phyloP scores from a whole-genome alignment of 2,329 filamentous ascomycete genomes.

The Curvularia lunata region DNA sequence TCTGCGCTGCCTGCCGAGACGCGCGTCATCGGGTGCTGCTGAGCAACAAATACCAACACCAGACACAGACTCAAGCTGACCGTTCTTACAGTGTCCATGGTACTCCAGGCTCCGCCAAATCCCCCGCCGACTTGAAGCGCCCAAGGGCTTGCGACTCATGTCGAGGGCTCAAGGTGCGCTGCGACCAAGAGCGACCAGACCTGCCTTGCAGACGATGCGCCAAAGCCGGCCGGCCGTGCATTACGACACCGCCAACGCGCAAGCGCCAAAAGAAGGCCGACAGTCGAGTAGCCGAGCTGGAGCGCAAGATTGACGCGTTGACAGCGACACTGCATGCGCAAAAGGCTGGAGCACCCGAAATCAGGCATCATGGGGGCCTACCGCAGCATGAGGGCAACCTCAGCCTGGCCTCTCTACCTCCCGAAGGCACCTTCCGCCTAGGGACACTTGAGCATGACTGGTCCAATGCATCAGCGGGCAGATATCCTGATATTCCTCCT shows the following conservation, averaged over 20 bases:
- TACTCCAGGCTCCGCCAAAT: slow-evolving; percentile 42
- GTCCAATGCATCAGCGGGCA: slow-evolving; percentile 24
- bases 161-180: slow-evolving; percentile 68
- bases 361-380: slow-evolving; percentile 31
- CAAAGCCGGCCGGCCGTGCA: slow-evolving; percentile 77
- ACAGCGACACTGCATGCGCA: slow-evolving; percentile 77
- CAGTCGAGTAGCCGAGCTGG: slow-evolving; percentile 84
- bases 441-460: slow-evolving; percentile 42
- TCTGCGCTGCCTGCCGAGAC: not conserved
- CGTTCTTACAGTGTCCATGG: slow-evolving; percentile 26
- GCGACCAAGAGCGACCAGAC: slow-evolving; percentile 74
- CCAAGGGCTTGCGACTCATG: slow-evolving; percentile 57
- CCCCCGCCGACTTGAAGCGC: slow-evolving; percentile 52
- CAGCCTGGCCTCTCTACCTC: slow-evolving; percentile 18
- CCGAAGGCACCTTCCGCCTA: slow-evolving; percentile 35
- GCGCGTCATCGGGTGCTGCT: slow-evolving; percentile 8
- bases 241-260: slow-evolving; percentile 69
- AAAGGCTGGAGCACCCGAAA: slow-evolving; percentile 33
- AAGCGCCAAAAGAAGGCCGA: slow-evolving; percentile 94
- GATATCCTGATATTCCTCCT: slow-evolving; percentile 38
- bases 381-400: slow-evolving; percentile 28
- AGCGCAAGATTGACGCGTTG: slow-evolving; percentile 89
- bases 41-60: not conserved
- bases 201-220: slow-evolving; percentile 70
- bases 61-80: not conserved